Evolutionary conservation across 2,329 filamentous ascomycete species (phyloP), one percentile per base, ranked within the genome.

Genomic region (Diaporthe capsici): DNA sequence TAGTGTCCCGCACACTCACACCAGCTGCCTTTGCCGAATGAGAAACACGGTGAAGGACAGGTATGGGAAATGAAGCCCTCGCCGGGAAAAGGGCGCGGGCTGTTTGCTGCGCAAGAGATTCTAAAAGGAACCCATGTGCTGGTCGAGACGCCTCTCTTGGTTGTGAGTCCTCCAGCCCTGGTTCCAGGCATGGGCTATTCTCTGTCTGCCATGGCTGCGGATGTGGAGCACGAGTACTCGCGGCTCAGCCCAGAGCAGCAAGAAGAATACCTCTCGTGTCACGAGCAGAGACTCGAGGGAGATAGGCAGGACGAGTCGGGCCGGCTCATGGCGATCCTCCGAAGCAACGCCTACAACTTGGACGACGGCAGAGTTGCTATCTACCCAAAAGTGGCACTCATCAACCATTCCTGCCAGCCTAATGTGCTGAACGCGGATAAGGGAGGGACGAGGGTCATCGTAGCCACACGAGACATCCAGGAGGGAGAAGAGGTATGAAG

Each of bases 41-140:
- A 55, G 47, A n/a, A 55, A 39, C 22, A 70, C 0, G 10, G 34
- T 13, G 34, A 22, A 37, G 13, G 15, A 1, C n/a, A 22, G n/a
- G 17, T 42, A 84, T 91, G 73, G 31, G 81, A 82, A 31, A 75
- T 85, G 70, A 80, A 78, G 34, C 76, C 78, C 6, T 79, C 83
- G 7, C 79, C 82, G 0, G 80, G 80, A n/a, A 86, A 85, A 78
- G 86, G 85, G 15, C 82, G 84, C 44, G 86, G 85, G 44, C 82
- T 84, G 73, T 81, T 86, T 73, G 85, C 85, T 3, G 75, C 79
- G 9, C 75, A 77, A 25, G 8, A 74, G 22, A 82, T 87, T 71
- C 60, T 79, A 37, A 80, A 79, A 22, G 85, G 85, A 6, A 84
- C 83, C 1, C 82, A 83, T 17, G 84, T 87, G 72, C 80, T 86